Percentiles rank a stretch among this genome's conserved stretches.
Conservation (phyloP, 495 filamentous ascomycete genomes). For the Talaromyces liani region DNA sequence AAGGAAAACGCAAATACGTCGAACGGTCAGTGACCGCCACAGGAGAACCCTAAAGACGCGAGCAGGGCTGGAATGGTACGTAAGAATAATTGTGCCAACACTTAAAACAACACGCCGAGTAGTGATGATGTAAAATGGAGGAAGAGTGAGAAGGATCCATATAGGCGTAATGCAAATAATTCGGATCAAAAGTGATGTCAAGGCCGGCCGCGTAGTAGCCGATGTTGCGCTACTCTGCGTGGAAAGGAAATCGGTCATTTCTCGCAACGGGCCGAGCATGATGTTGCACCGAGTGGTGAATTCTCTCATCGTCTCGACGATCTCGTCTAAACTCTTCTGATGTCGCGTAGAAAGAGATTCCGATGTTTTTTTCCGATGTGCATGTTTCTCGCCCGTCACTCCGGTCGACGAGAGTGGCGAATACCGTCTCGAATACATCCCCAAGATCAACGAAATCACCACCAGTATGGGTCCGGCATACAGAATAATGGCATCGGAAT, state of each 20-base stretch:
- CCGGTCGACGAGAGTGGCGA: constrained; percentile 81
- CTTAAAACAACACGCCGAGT: constrained; percentile 73
- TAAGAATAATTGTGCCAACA: constrained; percentile 72
- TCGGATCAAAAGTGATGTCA: constrained; percentile 82
- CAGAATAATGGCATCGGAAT: constrained; percentile 73
- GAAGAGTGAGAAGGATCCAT: constrained; percentile 77
- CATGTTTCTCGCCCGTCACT: constrained; percentile 57
- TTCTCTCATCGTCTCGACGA: constrained; percentile 81
- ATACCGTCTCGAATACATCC: constrained; percentile 88
- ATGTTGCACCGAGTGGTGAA: constrained; percentile 90
- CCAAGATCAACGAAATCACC: constrained; percentile 70
- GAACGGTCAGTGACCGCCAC: constrained; percentile 76
- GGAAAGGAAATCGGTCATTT: constrained; percentile 87
- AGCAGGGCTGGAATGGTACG: constrained; percentile 85
- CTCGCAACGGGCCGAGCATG: constrained; percentile 77
- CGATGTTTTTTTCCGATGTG: constrained; percentile 41
- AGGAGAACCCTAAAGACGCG: constrained; percentile 80
- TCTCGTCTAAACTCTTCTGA: constrained; percentile 87
- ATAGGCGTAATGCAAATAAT: constrained; percentile 81
- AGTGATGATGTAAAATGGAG: constrained; percentile 78
- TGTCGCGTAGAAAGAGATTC: constrained; percentile 61
- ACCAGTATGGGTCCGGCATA: constrained; percentile 76
- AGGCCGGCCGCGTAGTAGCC: constrained; percentile 83
- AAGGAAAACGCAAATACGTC: constrained; percentile 55
- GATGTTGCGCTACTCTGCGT: constrained; percentile 87